These are phyloP conservation scores for Aspergillus saccharolyticus DNA, from an alignment of 495 filamentous ascomycete species.

Conservation along the genomic window DNA sequence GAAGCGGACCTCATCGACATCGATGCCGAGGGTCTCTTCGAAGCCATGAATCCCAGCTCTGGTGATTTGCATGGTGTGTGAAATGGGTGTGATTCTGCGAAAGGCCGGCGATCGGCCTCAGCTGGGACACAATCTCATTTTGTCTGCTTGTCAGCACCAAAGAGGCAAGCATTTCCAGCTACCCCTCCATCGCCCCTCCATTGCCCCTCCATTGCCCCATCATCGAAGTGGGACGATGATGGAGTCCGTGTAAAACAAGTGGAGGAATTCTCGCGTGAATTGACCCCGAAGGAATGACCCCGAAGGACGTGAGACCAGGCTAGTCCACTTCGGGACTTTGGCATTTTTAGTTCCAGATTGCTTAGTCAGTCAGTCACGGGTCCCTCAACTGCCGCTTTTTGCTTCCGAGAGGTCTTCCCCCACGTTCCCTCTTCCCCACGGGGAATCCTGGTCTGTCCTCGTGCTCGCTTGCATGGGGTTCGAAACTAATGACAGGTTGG, in stretches of 20 bases:
- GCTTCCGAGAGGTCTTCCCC: not conserved
- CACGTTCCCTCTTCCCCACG: not conserved
- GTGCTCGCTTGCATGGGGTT: not conserved
- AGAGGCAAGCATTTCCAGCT: not conserved
- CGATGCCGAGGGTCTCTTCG: conserved; percentile 26
- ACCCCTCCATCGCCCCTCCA: too few relatives aligned
- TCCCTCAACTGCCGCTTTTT: not conserved
- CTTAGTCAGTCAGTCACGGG: not conserved
- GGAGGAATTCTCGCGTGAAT: not conserved
- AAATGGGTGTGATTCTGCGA: not conserved
- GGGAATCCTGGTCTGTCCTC: not conserved
- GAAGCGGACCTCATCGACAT: conserved; percentile 24
- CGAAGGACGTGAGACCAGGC: not conserved
- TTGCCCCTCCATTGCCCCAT: too few relatives aligned
- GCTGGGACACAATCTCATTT: not conserved
- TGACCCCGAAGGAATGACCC: not conserved
- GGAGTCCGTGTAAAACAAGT: not conserved
- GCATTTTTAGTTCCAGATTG: not conserved
- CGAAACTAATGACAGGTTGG: not conserved
- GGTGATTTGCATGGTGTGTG: conserved; percentile 15
- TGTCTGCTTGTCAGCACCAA: not conserved
- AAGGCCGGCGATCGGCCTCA: not conserved
- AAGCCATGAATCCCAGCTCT: conserved; percentile 30
- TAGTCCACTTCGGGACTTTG: not conserved
- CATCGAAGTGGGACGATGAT: not conserved